Base-by-base conservation (phyloP, 1,139 yeast species). In the Magnusiomyces fungicola region DNA sequence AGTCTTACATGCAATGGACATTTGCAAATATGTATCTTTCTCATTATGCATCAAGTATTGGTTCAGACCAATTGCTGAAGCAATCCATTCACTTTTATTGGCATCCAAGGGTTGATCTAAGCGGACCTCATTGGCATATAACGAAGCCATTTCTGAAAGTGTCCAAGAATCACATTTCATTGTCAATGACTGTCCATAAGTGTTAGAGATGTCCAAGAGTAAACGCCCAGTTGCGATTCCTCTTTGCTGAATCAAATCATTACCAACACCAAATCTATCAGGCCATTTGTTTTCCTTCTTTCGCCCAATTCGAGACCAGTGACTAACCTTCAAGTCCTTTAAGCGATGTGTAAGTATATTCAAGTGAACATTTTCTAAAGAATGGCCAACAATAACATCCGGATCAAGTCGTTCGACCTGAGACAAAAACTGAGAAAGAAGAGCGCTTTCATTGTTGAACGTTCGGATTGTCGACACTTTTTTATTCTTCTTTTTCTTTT, bases 121-220 rank as follows among this genome's bases (percentile, higher is more conserved):
- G 6, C 90, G 74, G 12, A 72, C 69, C 54, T 56, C 76, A 75
- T 58, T 79, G 74, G 69, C 90, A 78, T 52, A 86, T 79, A 87
- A 76, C 42, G 80, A 82, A 59, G 81, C 83, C 97, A 94, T 92
- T 68, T 94, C 99, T 10, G 84, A 74, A 52, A 94, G 72, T 53
- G 88, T 95, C 97, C 97, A 94, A n/a, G 94, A 85, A 64, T 88
- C 95, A 69, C 98, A 94, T 61, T 89, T 88, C 10, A 82, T 73
- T 2, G 97, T 89, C 55, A 92, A 73, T 0, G 97, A 90, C 63
- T 86, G 94, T 47, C 98, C 99, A 80, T 90, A 79, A 61, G 89
- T 96, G 65, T 92, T 92, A 48, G 94, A 89, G 62, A 94, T 79
- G 68, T 94, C 98, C 73, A 97, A 87, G 50, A 90, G 65, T 53